Base-by-base conservation (phyloP, 768 basidiomycete genomes). In the Mycena olivaceomarginata region DNA sequence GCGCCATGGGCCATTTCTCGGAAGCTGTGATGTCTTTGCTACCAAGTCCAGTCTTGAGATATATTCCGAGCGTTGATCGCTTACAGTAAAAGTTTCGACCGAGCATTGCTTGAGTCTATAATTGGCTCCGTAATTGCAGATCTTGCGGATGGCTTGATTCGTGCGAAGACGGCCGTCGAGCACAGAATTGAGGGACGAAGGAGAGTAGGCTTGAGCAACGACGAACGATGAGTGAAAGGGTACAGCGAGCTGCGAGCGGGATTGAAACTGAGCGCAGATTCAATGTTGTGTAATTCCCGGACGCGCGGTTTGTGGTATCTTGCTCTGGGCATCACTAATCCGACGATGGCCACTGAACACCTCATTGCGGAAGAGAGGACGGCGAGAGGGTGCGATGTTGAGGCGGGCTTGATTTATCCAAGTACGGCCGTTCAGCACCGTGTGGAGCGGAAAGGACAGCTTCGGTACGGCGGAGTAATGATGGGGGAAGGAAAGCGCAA, bases 331-430 rank as follows among this genome's bases (percentile, higher is more conserved):
- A 51, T 13, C 7, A 51, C 4, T 51, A 2, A 56, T 56, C 53
- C 53, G 53, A 22, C 2, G 53, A 22, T 20, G 43, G 43, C 43
- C 43, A 45, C 43, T 45, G 11, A 45, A 4, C 53, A 56, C 53
- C 16, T 51, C 2, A 51, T 51, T 51, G 48, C 16, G 53, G 53
- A 56, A n/a, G 53, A 56, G 53, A 56, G n/a, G 53, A 12, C n/a
- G n/a, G 53, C 53, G n/a, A 56, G 53, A 56, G n/a, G 53, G 53
- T 20, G 16, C 22, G 53, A 56, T n/a, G 53, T 56, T 56, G 43
- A 56, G 53, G 53, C n/a, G n/a, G 53, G 53, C 53, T 22, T 56
- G 53, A 56, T 56, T 56, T 56, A 56, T 56, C 53, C n/a, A 56
- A 51, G 48, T 51, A 51, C 2, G 1, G 1, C 53, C n/a, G n/a